A percentile compares a stretch with the other conserved stretches of the same genome.
Conservation (phyloP, 148 eudicot genomes). For the Pouteria glomerata region DNA sequence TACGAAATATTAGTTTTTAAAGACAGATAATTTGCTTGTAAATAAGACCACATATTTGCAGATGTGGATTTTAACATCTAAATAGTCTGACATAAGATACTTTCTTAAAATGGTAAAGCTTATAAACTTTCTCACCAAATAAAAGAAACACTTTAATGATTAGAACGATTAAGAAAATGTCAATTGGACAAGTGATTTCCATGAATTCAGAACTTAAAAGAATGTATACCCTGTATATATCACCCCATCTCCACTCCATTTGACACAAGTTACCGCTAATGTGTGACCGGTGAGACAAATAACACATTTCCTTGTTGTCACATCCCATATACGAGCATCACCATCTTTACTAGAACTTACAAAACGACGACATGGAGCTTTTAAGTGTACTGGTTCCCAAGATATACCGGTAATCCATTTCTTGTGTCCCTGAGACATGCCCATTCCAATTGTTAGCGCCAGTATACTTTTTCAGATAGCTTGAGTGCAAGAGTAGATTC, state of each 20-base stretch:
- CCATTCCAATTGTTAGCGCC: conserved; percentile 4
- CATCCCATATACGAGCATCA: conserved; percentile 94
- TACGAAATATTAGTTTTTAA: neutral
- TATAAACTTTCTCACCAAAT: neutral
- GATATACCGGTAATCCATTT: conserved; percentile 95
- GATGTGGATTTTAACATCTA: neutral
- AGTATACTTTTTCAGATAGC: neutral
- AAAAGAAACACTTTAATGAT: neutral
- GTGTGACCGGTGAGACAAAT: conserved; percentile 87
- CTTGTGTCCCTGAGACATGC: conserved; percentile 77
- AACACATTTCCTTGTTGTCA: conserved; percentile 54
- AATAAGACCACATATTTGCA: neutral
- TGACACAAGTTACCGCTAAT: conserved; percentile 87
- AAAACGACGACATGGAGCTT: conserved; percentile 84
- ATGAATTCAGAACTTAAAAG: neutral
- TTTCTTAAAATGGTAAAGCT: neutral
- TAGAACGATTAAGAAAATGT: neutral
- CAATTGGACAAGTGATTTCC: neutral
- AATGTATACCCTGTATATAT: conserved; percentile 89
- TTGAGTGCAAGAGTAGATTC: neutral
- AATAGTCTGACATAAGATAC: neutral
- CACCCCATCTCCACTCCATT: conserved; percentile 97
- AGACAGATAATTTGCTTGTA: neutral
- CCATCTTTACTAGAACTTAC: conserved; percentile 98
- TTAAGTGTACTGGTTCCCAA: conserved; percentile 96